A percentile compares a stretch with the other conserved stretches of the same genome.
phyloP scores from a whole-genome alignment of 2,329 filamentous ascomycete genomes.

The Fusarium denticulatum region DNA sequence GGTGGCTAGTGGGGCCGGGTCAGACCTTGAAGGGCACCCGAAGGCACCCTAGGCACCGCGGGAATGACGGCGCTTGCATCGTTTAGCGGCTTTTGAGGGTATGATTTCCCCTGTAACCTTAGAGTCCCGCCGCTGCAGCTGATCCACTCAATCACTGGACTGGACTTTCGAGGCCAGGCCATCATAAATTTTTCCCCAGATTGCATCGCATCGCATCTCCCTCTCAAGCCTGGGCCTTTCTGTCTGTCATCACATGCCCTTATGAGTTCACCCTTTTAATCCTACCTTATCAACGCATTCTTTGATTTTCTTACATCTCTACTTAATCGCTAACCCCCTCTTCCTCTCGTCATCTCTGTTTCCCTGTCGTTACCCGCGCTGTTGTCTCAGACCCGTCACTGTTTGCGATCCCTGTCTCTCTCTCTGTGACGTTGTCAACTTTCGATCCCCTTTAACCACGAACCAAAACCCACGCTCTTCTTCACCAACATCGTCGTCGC shows the following conservation, averaged over 20 bases:
- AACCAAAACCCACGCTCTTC: constrained; percentile 2
- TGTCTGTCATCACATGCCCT: constrained; percentile 47
- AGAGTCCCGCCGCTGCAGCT: constrained; percentile 25
- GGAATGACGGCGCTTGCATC: constrained; percentile 28
- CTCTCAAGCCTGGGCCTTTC: constrained; percentile 6
- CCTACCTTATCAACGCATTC: constrained; percentile 15
- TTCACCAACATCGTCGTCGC: constrained; percentile 9
- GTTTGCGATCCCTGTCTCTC: constrained; percentile 33
- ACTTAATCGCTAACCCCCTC: constrained; percentile 20
- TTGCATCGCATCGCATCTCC: constrained; percentile 33
- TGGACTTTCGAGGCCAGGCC: constrained; percentile 1
- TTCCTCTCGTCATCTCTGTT: constrained; percentile 31
- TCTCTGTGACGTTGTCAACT: constrained; percentile 25
- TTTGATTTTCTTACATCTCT: constrained; percentile 8
- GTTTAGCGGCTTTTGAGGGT: constrained; percentile 28
- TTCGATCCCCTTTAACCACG: constrained; percentile 19
- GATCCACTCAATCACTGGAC: constrained; percentile 16
- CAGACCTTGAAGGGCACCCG: constrained; percentile 1
- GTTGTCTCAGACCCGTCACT: constrained; percentile 23
- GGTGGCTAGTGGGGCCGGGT: not conserved
- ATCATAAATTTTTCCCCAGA: constrained; percentile 44
- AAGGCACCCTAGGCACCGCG: constrained; percentile 5
- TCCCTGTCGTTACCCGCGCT: constrained; percentile 40
- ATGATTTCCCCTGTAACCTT: constrained; percentile 35
- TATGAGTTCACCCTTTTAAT: constrained; percentile 36